phyloP scores from a whole-genome alignment of 129 eudicot genomes.

The Artemisia tridentata region DNA sequence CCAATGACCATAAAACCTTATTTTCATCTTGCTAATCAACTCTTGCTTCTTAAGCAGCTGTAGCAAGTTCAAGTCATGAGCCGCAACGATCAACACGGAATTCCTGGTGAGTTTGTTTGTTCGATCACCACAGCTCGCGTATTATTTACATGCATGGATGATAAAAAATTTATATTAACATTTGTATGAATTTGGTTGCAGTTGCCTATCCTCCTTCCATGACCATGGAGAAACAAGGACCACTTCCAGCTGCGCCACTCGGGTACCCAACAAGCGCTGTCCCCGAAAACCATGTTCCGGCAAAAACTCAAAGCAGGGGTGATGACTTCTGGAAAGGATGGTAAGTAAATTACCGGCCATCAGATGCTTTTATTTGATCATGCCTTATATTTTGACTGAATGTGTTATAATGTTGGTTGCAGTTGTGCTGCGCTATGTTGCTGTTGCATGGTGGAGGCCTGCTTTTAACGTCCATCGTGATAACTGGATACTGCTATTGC shows the following conservation, averaged over 20 bases:
- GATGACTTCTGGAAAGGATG: slow-evolving; percentile 70
- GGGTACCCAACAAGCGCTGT: slow-evolving; percentile 51
- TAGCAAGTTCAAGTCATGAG: slow-evolving; percentile 28
- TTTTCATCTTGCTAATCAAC: not conserved
- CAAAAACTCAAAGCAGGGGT: slow-evolving; percentile 40
- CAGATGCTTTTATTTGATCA: too few species aligned
- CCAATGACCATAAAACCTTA: not conserved
- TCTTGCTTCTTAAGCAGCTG: too few species aligned
- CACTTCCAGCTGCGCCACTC: slow-evolving; percentile 13
- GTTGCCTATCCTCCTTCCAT: slow-evolving; percentile 44
- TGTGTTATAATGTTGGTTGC: slow-evolving; percentile 9
- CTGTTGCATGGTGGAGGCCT: slow-evolving; percentile 48
- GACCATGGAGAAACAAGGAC: slow-evolving; percentile 30
- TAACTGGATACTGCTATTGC: not conserved
- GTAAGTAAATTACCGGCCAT: slow-evolving; percentile 24
- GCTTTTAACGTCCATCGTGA: slow-evolving; percentile 11
- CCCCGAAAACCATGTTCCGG: slow-evolving; percentile 6
- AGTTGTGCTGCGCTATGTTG: slow-evolving; percentile 54
- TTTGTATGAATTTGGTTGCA: slow-evolving; percentile 20
- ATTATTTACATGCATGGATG: not conserved
- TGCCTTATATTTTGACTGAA: not conserved
- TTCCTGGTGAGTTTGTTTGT: slow-evolving; percentile 28
- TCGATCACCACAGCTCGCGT: not conserved
- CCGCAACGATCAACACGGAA: slow-evolving; percentile 28
- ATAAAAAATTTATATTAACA: not conserved